Base-by-base conservation (phyloP, 2,329 filamentous ascomycete genomes). In the Tetracladium maxilliforme region DNA sequence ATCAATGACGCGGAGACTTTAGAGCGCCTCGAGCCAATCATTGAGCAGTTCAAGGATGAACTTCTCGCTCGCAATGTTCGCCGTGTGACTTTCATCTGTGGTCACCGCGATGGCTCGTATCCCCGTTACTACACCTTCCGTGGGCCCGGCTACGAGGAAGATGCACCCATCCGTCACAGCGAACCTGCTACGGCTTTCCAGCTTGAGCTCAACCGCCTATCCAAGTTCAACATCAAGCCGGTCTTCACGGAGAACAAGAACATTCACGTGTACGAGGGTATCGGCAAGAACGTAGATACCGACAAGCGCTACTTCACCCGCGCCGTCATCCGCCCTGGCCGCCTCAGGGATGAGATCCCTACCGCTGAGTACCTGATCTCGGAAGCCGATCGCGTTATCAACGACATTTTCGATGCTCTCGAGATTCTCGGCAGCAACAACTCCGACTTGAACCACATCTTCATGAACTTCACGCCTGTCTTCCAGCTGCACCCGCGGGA, bases 381-480 rank as follows among this genome's bases (percentile, higher is more conserved):
- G 1, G 90, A 98, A 61, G 86, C 87, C 19, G 87, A 98, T 46
- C 77, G 90, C 35, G 66, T 95, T 41, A 86, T 98, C 69, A 95
- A 83, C 49, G 90, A 98, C 48, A 95, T 98, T 44, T 72, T 95
- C 26, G 90, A 98, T 47, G 90, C 90, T 22, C 64, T 98, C 30
- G 90, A 98, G 64, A 94, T 98, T 42, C 92, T 94, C 46, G 90
- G 90, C 47, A 94, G 93, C 66, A 95, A 94, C 62, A 92, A 92
- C 61, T 93, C 90, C 25, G 90, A 98, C 64, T 68, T 98, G 47
- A 98, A 98, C 65, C 90, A 98, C 60, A 90, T 98, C 66, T 98
- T 98, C 64, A 90, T 98, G 66, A 95, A 98, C 69, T 98, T 98
- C 61, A 90, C 83, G 0, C 83, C 86, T 7, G 81, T 94, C 30